These are phyloP conservation scores for Epichloe gansuensis DNA, from an alignment of 2,329 filamentous ascomycete genomes.

Conservation along the genomic window DNA sequence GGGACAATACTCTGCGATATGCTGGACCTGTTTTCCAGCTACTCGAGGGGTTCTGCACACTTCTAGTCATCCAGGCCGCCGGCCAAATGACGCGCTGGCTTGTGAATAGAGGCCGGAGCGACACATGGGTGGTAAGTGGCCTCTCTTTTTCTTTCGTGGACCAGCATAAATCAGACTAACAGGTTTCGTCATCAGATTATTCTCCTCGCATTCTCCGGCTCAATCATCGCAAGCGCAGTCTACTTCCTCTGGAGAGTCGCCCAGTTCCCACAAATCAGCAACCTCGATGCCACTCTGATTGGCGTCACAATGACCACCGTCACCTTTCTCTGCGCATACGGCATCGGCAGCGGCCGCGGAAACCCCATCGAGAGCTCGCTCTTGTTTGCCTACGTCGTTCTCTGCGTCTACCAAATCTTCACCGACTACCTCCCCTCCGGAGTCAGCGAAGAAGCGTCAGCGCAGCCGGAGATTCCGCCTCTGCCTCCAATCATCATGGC, in stretches of 20 bases:
- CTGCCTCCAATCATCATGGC: slow-evolving; percentile 97
- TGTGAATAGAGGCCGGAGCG: slow-evolving; percentile 83
- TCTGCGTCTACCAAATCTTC: slow-evolving; percentile 98
- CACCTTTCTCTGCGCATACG: slow-evolving; percentile 85
- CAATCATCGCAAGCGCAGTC: slow-evolving; percentile 81
- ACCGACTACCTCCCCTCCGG: slow-evolving; percentile 88
- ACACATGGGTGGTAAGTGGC: slow-evolving; percentile 81
- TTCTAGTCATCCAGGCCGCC: slow-evolving; percentile 87
- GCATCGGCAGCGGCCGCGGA: slow-evolving; percentile 84
- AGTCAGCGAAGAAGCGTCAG: slow-evolving; percentile 34
- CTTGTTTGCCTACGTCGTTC: slow-evolving; percentile 92
- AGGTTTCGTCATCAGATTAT: slow-evolving; percentile 51
- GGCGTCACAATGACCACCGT: slow-evolving; percentile 86
- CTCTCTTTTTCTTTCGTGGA: background rate
- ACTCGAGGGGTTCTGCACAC: slow-evolving; percentile 88
- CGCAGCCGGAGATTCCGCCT: slow-evolving; percentile 86
- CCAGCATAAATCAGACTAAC: slow-evolving; percentile 19
- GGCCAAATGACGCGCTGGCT: slow-evolving; percentile 93
- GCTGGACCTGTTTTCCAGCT: slow-evolving; percentile 92
- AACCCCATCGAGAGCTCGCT: slow-evolving; percentile 93
- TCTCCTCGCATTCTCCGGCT: slow-evolving; percentile 76
- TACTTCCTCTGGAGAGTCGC: slow-evolving; percentile 96
- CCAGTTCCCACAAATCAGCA: slow-evolving; percentile 85
- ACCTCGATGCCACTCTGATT: slow-evolving; percentile 83
- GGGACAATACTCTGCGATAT: slow-evolving; percentile 81